Conservation (phyloP, 768 basidiomycete species). For the Tephrocybe sp. region DNA sequence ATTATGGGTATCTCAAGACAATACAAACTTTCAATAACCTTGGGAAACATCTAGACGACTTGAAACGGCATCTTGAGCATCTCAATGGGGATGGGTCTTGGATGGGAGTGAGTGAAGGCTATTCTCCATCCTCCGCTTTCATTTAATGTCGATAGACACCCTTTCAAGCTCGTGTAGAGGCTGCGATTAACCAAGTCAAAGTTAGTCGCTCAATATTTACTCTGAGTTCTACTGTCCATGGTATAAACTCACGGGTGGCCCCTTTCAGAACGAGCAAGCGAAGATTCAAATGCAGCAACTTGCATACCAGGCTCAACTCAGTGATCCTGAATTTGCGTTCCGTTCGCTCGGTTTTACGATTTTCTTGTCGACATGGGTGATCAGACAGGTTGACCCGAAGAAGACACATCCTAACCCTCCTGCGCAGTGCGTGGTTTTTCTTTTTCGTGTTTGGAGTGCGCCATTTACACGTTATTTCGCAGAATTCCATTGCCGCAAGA, state of each 20-base stretch:
- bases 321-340: constrained; percentile 82
- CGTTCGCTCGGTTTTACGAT: constrained; percentile 80
- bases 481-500: constrained; percentile 86
- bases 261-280: constrained; percentile 57
- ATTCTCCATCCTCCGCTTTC: neutral
- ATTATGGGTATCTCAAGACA: constrained; percentile 84
- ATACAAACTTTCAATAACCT: constrained; percentile 75
- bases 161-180: constrained; percentile 72
- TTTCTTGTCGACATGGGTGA: constrained; percentile 92
- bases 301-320: constrained; percentile 80
- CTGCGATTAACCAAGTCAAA: constrained; percentile 75
- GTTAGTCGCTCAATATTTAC: constrained; percentile 29
- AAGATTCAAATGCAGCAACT: constrained; percentile 72
- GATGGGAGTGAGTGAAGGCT: constrained; percentile 61
- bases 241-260: neutral
- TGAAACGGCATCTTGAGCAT: constrained; percentile 73
- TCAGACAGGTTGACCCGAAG: constrained; percentile 83
- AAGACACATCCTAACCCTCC: constrained; percentile 69
- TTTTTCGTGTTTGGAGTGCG: neutral
- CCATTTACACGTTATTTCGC: constrained; percentile 1
- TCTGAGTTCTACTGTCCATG: too few species aligned
- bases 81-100: constrained; percentile 76
- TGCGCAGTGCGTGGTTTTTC: constrained; percentile 52
- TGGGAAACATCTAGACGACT: constrained; percentile 70
- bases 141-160: constrained; percentile 46